Percentiles rank a stretch among this genome's conserved stretches.
phyloP scores from a whole-genome alignment of 2,329 filamentous ascomycete genomes.

The Elsinoe fawcettii region DNA sequence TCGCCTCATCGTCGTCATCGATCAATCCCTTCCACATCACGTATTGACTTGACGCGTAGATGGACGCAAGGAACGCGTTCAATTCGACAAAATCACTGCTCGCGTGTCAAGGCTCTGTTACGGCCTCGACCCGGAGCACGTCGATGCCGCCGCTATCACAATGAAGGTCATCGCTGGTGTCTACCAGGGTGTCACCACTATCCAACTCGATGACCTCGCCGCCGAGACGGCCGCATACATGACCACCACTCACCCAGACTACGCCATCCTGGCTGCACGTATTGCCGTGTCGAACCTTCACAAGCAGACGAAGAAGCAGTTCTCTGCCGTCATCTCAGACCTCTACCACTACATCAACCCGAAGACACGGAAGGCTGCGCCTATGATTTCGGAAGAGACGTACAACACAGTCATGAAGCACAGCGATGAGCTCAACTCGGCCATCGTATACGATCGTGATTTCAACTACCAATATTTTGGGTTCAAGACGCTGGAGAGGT shows the following conservation, averaged over 20 bases:
- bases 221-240: slow-evolving; percentile 99
- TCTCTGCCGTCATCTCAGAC: slow-evolving; percentile 88
- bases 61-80: slow-evolving; percentile 98
- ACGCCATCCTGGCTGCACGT: slow-evolving; percentile 94
- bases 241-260: slow-evolving; percentile 98
- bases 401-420: slow-evolving; percentile 94
- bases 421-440: slow-evolving; percentile 94
- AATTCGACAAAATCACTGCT: slow-evolving; percentile 99
- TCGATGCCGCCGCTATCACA: slow-evolving; percentile 95
- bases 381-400: slow-evolving; percentile 89
- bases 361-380: slow-evolving; percentile 72
- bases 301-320: slow-evolving; percentile 99
- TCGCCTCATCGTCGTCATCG: slow-evolving; percentile 19
- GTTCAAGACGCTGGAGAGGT: slow-evolving; percentile 98
- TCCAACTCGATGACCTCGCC: slow-evolving; percentile 93
- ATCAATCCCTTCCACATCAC: neutral
- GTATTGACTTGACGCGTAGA: slow-evolving; percentile 48
- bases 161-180: slow-evolving; percentile 99
- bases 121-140: slow-evolving; percentile 87
- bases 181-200: slow-evolving; percentile 93
- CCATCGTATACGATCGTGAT: slow-evolving; percentile 97
- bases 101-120: slow-evolving; percentile 97
- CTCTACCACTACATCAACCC: slow-evolving; percentile 95
- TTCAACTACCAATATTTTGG: slow-evolving; percentile 99
- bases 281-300: slow-evolving; percentile 99